Percentiles rank a stretch among this genome's conserved stretches.
Evolutionary conservation across 2,329 filamentous ascomycete species (phyloP).

Genomic region (Paecilomyces sp.): DNA sequence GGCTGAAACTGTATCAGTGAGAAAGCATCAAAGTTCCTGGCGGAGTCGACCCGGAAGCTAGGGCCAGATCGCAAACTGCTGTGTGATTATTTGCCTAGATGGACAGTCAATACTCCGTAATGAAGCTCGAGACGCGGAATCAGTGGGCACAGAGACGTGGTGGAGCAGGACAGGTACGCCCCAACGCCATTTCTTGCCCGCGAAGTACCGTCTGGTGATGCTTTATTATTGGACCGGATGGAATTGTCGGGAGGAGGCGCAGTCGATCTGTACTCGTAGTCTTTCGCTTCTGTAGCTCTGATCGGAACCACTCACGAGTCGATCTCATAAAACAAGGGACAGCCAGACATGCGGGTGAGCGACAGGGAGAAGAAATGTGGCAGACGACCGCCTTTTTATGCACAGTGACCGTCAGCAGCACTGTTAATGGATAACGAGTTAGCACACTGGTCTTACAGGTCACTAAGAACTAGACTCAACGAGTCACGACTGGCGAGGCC

Average conservation of each 20-base stretch:
- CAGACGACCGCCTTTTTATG: neutral
- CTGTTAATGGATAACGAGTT: neutral
- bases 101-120: neutral
- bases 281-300: neutral
- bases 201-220: neutral
- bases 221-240: neutral
- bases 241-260: neutral
- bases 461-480: neutral
- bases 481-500: neutral
- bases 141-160: neutral
- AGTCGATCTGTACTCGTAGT: neutral
- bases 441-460: no score
- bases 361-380: neutral
- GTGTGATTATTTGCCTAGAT: neutral
- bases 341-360: neutral
- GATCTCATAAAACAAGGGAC: neutral
- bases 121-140: neutral
- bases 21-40: neutral
- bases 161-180: neutral
- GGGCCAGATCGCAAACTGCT: neutral
- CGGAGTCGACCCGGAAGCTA: neutral
- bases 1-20: neutral
- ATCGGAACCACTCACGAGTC: neutral
- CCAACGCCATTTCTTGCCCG: neutral
- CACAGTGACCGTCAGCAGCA: neutral